Evolutionary conservation across 2,329 filamentous ascomycete genomes (phyloP), one percentile per base, ranked within the genome.

Genomic region (Emmonsiellopsis sp.): DNA sequence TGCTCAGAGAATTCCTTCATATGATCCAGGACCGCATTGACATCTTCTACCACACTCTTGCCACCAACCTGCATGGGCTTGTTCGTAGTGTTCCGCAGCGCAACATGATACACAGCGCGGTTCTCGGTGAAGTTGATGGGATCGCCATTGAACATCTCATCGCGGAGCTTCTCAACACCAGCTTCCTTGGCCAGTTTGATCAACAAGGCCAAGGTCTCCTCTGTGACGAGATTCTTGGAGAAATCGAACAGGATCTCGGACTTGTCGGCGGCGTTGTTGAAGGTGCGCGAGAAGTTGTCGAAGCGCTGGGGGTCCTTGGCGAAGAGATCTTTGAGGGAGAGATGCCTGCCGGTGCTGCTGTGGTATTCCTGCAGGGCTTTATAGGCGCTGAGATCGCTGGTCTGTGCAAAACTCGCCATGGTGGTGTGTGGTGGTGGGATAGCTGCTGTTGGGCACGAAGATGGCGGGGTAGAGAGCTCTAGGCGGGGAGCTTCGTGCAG

Each of bases 61-160:
- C 91, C 92, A 61, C 96, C 86, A 34, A 97, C 93, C 73, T 89
- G 70, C 81, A 86, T 84, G 47, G 78, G 83, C 80, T 88, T 83
- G 70, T 88, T 90, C 70, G 83, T 80, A 59, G 90, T 85, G 71
- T 98, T 98, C 70, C 93, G 87, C 67, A 98, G 81, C 48, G 93
- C 93, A 62, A 89, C 82, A 76, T 98, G 93, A 78, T 95, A 95
- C 61, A 98, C 93, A 61, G 93, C 93, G 60, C 93, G 86, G 69
- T 92, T 79, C 79, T 98, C 93, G 56, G 93, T 98, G 77, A 96
- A 96, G 82, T 98, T 98, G 80, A 98, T 97, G 81, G 94, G 92
- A 69, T 97, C 89, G 63, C 93, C 93, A 55, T 84, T 85, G 75
- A 98, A 98, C 91, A 98, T 95, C 68, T 85, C 85, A 82, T 98